Conservation (phyloP, 768 basidiomycete species). For the Dendrothele bispora region DNA sequence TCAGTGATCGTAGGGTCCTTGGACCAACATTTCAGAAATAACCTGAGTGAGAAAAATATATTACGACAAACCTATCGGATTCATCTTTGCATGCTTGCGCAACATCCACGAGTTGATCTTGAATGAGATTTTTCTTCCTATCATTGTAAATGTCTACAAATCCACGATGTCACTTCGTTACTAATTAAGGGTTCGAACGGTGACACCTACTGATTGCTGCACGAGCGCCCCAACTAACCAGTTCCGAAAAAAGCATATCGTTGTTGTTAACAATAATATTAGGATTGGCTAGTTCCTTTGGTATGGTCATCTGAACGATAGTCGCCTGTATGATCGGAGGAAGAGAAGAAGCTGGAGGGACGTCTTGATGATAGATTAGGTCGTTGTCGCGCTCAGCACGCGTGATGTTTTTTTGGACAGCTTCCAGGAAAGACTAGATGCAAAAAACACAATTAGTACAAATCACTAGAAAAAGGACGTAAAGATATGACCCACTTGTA, state of each 20-base stretch:
- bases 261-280: constrained; percentile 50
- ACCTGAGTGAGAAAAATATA: not conserved
- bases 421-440: constrained; percentile 74
- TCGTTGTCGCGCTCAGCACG: constrained; percentile 91
- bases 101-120: constrained; percentile 62
- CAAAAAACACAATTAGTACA: constrained; percentile 8
- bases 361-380: constrained; percentile 88
- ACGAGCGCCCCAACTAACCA: constrained; percentile 85
- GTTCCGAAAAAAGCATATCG: constrained; percentile 65
- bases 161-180: no score
- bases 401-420: constrained; percentile 60
- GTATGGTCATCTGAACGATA: constrained; percentile 62
- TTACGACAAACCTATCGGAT: constrained; percentile 56
- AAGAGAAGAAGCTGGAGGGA: constrained; percentile 73
- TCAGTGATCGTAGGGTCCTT: constrained; percentile 68
- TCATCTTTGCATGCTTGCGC: constrained; percentile 63
- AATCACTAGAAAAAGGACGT: not conserved
- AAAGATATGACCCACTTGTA: constrained; percentile 61
- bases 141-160: constrained; percentile 90
- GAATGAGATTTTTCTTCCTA: constrained; percentile 67
- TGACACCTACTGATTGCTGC: constrained; percentile 76
- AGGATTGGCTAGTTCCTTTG: constrained; percentile 59
- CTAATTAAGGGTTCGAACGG: no score
- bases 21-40: constrained; percentile 6
- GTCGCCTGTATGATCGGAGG: constrained; percentile 60